Evolutionary conservation across 2,329 filamentous ascomycete genomes (phyloP).

Genomic region (Botrytis aclada): DNA sequence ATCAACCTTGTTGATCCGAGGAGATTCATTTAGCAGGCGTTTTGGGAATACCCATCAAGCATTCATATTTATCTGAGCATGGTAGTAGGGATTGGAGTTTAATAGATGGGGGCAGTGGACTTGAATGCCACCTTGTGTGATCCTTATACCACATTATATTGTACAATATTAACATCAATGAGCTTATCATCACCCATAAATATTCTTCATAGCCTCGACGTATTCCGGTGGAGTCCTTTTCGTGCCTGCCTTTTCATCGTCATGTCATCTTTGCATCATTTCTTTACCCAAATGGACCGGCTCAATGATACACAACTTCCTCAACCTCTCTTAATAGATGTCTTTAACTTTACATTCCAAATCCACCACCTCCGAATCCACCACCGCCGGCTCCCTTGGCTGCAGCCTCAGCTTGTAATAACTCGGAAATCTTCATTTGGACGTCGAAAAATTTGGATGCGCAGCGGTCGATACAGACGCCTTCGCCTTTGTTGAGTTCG

Average conservation of each 20-base stretch:
- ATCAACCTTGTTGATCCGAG: not conserved
- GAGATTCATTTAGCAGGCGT: conserved; percentile 16
- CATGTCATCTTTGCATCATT: conserved; percentile 7
- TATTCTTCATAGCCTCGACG: not conserved
- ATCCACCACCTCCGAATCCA: conserved; percentile 43
- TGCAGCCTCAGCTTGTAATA: conserved; percentile 85
- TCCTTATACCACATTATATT: conserved; percentile 24
- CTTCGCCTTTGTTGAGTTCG: conserved; percentile 98
- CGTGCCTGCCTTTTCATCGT: not conserved
- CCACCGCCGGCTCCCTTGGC: conserved; percentile 58
- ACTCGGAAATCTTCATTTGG: conserved; percentile 95
- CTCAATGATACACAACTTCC: not conserved
- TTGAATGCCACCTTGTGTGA: conserved; percentile 23
- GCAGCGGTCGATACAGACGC: conserved; percentile 96
- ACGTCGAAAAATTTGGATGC: conserved; percentile 98
- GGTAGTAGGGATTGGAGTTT: conserved; percentile 23
- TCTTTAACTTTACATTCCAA: conserved; percentile 41
- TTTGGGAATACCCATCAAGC: conserved; percentile 22
- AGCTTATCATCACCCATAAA: not conserved
- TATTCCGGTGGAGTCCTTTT: not conserved
- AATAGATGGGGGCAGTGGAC: conserved; percentile 23
- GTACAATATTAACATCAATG: conserved; percentile 25
- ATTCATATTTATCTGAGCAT: conserved; percentile 19
- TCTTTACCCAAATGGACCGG: not conserved
- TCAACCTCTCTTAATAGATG: not conserved